Base-by-base conservation (phyloP, 73 alveolate genomes). In the Paramecium primaurelia region DNA sequence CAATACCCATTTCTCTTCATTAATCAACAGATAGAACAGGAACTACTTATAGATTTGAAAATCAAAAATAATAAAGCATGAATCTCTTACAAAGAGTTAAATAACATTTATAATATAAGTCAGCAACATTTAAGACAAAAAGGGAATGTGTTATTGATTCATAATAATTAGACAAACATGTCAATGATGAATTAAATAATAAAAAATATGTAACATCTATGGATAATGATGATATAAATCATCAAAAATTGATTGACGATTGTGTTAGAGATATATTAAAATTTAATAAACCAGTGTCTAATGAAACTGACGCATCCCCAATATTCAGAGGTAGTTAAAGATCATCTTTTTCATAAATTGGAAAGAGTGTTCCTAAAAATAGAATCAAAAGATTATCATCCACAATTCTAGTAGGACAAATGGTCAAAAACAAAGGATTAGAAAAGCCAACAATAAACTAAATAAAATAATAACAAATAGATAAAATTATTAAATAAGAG, bases 371-470 rank as follows among this genome's bases (percentile, higher is more conserved):
- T 9, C 49, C 84, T 25, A 80, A 80, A 49, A 42, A 14, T 8
- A 47, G 77, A 80, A 8, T 80, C 16, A 80, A 80, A 49, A 42
- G 58, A 80, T 64, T 80, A 12, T 44, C 91, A 14, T 80, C 91
- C 20, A 45, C 91, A 1, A 25, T 80, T 20, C 7, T 80, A 6
- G 91, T 80, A 10, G 75, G 34, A 10, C 18, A 80, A 80, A 25
- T 80, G 44, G 91, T 80, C 2, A 80, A 80, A 80, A 42, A 34
- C n/a, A 80, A 80, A 80, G 91, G 91, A 18, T 32, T 80, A 80
- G 47, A 80, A 45, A 80, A 80, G 11, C 47, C 47, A 11, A 80
- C 91, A 42, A 22, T 80, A 18, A 40, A 7, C 16, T 49, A 80
- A 49, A 32, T 32, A 80, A 42, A 80, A 80, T 12, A 80, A 36